A percentile compares a stretch with the other conserved stretches of the same genome.
Conservation (phyloP, 2,329 filamentous ascomycete species). For the Cladophialophora bantiana region DNA sequence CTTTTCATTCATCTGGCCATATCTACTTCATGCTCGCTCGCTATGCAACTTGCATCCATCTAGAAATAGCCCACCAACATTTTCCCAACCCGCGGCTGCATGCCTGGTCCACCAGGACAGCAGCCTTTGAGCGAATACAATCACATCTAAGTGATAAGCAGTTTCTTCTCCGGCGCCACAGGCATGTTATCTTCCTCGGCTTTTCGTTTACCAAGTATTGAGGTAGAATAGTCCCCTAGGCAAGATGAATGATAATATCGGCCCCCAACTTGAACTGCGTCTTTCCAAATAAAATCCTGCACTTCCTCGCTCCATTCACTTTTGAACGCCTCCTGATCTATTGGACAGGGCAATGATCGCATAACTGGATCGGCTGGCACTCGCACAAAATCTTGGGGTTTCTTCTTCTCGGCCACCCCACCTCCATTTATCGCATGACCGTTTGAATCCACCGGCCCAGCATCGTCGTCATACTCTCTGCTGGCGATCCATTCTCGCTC, state of each 20-base stretch:
- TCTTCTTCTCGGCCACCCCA: slow-evolving; percentile 56
- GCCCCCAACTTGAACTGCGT: slow-evolving; percentile 77
- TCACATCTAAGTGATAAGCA: slow-evolving; percentile 6
- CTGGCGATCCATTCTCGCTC: slow-evolving; percentile 92
- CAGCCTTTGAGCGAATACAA: neutral
- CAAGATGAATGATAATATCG: slow-evolving; percentile 91
- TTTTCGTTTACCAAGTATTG: slow-evolving; percentile 75
- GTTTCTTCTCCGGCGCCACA: neutral
- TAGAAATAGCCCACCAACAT: neutral
- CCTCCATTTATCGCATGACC: slow-evolving; percentile 49
- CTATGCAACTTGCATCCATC: slow-evolving; percentile 14
- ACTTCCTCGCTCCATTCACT: slow-evolving; percentile 90
- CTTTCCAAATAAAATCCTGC: slow-evolving; percentile 97
- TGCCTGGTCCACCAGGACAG: neutral
- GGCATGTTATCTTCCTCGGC: slow-evolving; percentile 57
- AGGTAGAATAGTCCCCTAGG: slow-evolving; percentile 57
- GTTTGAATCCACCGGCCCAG: slow-evolving; percentile 52
- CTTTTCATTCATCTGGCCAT: slow-evolving; percentile 6
- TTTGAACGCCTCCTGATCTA: slow-evolving; percentile 95
- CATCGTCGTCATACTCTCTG: slow-evolving; percentile 76
- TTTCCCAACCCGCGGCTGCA: neutral
- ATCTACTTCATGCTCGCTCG: neutral
- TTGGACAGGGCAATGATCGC: slow-evolving; percentile 81
- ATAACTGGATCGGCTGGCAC: slow-evolving; percentile 80
- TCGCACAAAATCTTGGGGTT: slow-evolving; percentile 74